Base-by-base conservation (phyloP, 306 rosid genomes). In the Albizia julibrissin region DNA sequence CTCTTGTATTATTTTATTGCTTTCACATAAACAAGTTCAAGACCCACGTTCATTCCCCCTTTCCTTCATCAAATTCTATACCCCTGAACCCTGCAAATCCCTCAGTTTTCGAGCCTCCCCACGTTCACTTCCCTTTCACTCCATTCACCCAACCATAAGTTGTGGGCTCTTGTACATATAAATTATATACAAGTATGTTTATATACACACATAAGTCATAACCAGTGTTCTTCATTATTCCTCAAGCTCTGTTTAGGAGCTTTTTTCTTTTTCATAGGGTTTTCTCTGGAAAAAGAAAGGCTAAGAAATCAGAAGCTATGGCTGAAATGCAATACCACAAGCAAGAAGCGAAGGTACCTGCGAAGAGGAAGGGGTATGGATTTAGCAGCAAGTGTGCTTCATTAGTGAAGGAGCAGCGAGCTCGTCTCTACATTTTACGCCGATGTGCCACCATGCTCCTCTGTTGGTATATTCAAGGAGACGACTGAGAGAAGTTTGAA, bases 341-440 rank as follows among this genome's bases (percentile, higher is more conserved):
- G 67, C 18, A 66, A 72, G 80, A 26, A 78, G 52, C 1, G 37
- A 82, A 75, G 49, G n/a, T 52, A 39, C 42, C 75, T 15, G 54
- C 72, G 27, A 89, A 89, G 83, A 85, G 79, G 76, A 89, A 83
- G 77, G 71, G 84, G 42, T 7, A 79, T 74, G 85, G 96, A 0
- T 88, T 93, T 74, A 86, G 90, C 61, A 83, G 88, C 72, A 91
- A 91, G 85, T 93, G 99, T 74, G 86, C 92, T 70, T 84, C 91
- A 64, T 79, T 93, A 69, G 91, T 89, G 49, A 93, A 91, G 84
- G 90, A 95, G 80, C 99, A 95, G 72, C 95, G 95, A 44, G 97
- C 95, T 56, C 92, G 97, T 27, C 85, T 95, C 47, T 95, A 95
- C 87, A 95, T 95, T 74, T 80, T 95, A 2, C 94, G 98, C 50